Evolutionary conservation across 2,329 filamentous ascomycete genomes (phyloP), one percentile per base, ranked within the genome.

Genomic region (Knufia petricola): DNA sequence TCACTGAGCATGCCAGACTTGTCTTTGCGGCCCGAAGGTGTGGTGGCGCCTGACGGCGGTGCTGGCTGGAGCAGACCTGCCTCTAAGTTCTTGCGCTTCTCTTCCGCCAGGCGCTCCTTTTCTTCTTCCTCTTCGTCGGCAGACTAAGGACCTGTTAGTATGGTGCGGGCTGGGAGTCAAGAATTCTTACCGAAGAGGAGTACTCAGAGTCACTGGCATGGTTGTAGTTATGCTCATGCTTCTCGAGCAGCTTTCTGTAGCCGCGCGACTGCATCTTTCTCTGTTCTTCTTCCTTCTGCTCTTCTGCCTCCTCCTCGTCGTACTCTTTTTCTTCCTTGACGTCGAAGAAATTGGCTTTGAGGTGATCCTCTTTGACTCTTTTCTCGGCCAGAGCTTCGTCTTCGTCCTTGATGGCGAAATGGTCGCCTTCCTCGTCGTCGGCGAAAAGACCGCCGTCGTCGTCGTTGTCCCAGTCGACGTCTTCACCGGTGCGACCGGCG

Each of bases 331-430:
- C 83, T 3, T 88, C 78, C 61, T 84, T 79, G 38, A 78, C 70
- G 60, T 94, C 84, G 57, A 94, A 95, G 1, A 92, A 71, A 60
- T 94, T 94, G 7, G 90, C 90, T 46, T 81, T 81, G n/a, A 94
- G 73, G 64, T 94, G 88, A 60, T 89, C 84, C 50, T 82, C 78
- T 56, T 85, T 86, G 56, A 89, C 82, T 46, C 82, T 73, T 12
- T 82, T 81, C 53, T 84, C 81, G 0, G 83, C 75, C 15, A 84
- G 78, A 59, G 87, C 87, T 12, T 75, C 69, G 43, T 89, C 85
- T 52, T 94, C 87, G 43, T 88, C 81, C 45, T 92, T 85, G 57
- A 92, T 87, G 45, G 87, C 77, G 36, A 84, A 77, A 2, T 60
- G 64, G 49, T 80, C 76, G 19, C 84, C 79, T 62, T 94, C 87